A percentile compares a stretch with the other conserved stretches of the same genome.
Evolutionary conservation across 768 basidiomycete species (phyloP).

Genomic region (Gloeopeniophorella convolvens): DNA sequence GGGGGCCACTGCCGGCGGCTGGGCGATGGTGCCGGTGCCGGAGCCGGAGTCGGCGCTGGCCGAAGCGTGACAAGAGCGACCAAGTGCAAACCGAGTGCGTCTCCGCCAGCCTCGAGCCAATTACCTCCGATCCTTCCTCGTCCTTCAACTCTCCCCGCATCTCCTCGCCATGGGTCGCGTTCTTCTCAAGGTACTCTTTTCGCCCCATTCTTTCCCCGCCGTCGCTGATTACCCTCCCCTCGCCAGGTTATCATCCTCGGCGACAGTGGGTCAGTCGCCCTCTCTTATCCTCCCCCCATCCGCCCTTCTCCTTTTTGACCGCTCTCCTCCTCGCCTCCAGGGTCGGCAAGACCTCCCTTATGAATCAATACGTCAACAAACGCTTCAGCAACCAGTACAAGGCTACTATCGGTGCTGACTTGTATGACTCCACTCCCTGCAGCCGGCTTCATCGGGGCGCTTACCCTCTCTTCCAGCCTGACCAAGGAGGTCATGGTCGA

Average conservation of each 20-base stretch:
- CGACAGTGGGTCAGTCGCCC: conserved; percentile 78
- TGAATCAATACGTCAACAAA: conserved; percentile 99
- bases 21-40: too few relatives aligned
- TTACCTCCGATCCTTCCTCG: conserved; percentile 13
- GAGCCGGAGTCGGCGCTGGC: background rate
- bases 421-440: conserved; percentile 48
- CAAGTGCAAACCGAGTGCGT: background rate
- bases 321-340: conserved; percentile 35
- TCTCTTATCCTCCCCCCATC: background rate
- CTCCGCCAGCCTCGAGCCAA: background rate
- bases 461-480: conserved; percentile 42
- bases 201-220: background rate
- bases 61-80: background rate
- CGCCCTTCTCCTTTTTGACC: conserved; percentile 11
- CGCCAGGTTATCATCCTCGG: conserved; percentile 95
- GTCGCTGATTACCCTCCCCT: conserved; percentile 17
- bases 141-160: conserved; percentile 20
- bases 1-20: background rate
- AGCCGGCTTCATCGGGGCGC: conserved; percentile 12
- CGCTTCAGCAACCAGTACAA: conserved; percentile 99
- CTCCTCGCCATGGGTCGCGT: conserved; percentile 66
- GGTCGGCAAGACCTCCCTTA: conserved; percentile 98
- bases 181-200: conserved; percentile 63
- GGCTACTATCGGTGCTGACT: conserved; percentile 96
- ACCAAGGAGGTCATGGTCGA: conserved; percentile 99